Evolutionary conservation across 2,329 filamentous ascomycete genomes (phyloP), one percentile per base, ranked within the genome.

Genomic region (Clarireedia monteithiana): DNA sequence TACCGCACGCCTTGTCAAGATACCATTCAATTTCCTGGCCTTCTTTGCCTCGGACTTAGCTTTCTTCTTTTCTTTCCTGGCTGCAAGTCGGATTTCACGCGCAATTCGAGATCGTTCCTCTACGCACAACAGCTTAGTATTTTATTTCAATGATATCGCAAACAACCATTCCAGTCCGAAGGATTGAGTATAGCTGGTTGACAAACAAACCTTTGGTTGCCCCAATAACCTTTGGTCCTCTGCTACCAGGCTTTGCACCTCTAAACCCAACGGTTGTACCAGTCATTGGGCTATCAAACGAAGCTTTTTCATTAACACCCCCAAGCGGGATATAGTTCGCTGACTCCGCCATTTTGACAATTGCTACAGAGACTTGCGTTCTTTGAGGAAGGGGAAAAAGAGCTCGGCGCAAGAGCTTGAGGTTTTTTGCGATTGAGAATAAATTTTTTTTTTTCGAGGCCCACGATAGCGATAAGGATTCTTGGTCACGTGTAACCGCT

Each of bases 21-120:
- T 54, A 51, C 57, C 63, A 60, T 67, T 66, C 17, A 57, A 23
- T 50, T 66, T 66, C 7, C 61, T 56, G 38, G 58, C 55, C 44
- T 59, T 63, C 56, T 67, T 67, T 39, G 62, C 65, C 52, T 64
- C 63, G 7, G 59, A 53, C 53, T 67, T 67, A 15, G 58, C 58
- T 53, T 63, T 62, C 59, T 67, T 67, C 46, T 66, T 64, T 44
- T 60, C 58, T 50, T 64, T 66, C 51, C 59, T 64, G 7, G 54
- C 56, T 7, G 63, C 55, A n/a, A 58, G 40, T 49, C 63, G 56
- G 39, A 59, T 51, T 44, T 61, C 58, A 17, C 60, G 58, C 14
- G 56, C 61, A 53, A 66, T 66, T 49, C 48, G 50, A 30, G 61
- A 59, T 44, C 59, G 55, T 38, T 66, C 65, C 60, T 63, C 64